A percentile compares a stretch with the other conserved stretches of the same genome.
Evolutionary conservation across 2,329 filamentous ascomycete species (phyloP).

Genomic region (Cryphonectria nitschkei): DNA sequence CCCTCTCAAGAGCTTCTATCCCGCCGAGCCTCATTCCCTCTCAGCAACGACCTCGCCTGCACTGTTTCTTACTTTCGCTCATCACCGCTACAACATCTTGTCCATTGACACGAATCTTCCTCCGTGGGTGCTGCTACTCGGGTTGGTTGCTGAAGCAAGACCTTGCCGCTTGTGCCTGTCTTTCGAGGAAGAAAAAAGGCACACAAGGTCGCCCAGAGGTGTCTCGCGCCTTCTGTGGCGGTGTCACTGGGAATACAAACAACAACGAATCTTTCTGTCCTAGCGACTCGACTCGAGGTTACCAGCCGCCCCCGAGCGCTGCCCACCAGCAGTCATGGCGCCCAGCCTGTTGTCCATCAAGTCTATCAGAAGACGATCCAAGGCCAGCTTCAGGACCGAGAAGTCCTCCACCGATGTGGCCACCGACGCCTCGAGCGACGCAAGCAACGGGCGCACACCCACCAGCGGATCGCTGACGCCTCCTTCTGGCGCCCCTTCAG

Average conservation of each 20-base stretch:
- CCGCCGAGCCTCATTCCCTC: background rate
- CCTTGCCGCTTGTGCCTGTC: background rate
- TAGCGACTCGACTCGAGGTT: constrained; percentile 5
- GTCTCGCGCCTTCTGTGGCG: background rate
- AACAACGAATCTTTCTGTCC: background rate
- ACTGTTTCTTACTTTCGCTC: background rate
- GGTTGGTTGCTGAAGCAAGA: background rate
- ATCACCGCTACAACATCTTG: constrained; percentile 1
- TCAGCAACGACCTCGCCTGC: background rate
- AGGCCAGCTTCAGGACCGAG: constrained; percentile 71
- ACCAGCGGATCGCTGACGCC: constrained; percentile 75
- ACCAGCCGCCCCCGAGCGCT: constrained; percentile 11
- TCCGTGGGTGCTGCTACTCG: background rate
- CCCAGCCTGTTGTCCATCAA: constrained; percentile 70
- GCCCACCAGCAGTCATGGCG: constrained; percentile 48
- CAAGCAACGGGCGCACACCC: constrained; percentile 62
- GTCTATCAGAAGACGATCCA: constrained; percentile 76
- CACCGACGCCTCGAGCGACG: constrained; percentile 65
- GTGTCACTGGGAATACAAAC: background rate
- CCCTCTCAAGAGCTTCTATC: background rate
- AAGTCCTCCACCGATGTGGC: constrained; percentile 44
- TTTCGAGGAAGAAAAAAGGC: background rate
- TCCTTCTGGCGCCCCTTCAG: constrained; percentile 72
- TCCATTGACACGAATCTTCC: background rate
- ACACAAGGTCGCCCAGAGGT: background rate